Evolutionary conservation across 225 moss, liverwort and hornwort species (phyloP).

Genomic region (Anthoceros angustus): DNA sequence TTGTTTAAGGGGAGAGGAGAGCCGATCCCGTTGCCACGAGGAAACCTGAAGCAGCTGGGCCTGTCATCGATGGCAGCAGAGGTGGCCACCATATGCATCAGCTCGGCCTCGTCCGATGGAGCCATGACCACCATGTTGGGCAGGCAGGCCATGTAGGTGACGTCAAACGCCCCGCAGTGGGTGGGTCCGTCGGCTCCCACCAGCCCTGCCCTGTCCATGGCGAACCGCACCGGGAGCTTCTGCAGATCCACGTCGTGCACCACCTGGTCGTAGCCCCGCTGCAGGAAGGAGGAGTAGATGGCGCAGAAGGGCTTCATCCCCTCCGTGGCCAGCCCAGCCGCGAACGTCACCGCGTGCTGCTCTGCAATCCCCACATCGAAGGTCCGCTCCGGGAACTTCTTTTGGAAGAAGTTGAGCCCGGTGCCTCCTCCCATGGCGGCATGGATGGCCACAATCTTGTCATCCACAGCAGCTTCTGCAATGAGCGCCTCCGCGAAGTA

Average conservation of each 20-base stretch:
- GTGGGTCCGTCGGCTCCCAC: constrained; percentile 29
- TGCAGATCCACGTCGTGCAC: constrained; percentile 31
- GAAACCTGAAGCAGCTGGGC: constrained; percentile 26
- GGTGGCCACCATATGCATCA: constrained; percentile 31
- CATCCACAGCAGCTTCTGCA: constrained; percentile 24
- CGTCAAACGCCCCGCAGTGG: constrained; percentile 31
- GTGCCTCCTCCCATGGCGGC: constrained; percentile 35
- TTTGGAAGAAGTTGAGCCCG: constrained; percentile 25
- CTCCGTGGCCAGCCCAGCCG: constrained; percentile 27
- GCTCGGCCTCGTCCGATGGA: constrained; percentile 23
- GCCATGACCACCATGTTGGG: constrained; percentile 41
- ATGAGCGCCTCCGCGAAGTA: constrained; percentile 32
- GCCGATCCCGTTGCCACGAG: constrained; percentile 24
- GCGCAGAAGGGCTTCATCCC: constrained; percentile 28
- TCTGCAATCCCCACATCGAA: constrained; percentile 36
- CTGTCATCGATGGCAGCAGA: constrained; percentile 22
- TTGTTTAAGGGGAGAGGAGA: constrained; percentile 14
- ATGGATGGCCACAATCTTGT: constrained; percentile 22
- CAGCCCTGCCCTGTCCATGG: constrained; percentile 29
- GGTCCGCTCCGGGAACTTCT: constrained; percentile 21
- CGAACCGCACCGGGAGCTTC: constrained; percentile 27
- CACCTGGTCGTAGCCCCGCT: constrained; percentile 32
- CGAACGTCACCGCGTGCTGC: constrained; percentile 35
- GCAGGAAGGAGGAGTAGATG: constrained; percentile 29
- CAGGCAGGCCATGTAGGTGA: constrained; percentile 31